These are phyloP conservation scores for Gossypium davidsonii DNA, from an alignment of 441 rosid genomes.

Conservation along the genomic window DNA sequence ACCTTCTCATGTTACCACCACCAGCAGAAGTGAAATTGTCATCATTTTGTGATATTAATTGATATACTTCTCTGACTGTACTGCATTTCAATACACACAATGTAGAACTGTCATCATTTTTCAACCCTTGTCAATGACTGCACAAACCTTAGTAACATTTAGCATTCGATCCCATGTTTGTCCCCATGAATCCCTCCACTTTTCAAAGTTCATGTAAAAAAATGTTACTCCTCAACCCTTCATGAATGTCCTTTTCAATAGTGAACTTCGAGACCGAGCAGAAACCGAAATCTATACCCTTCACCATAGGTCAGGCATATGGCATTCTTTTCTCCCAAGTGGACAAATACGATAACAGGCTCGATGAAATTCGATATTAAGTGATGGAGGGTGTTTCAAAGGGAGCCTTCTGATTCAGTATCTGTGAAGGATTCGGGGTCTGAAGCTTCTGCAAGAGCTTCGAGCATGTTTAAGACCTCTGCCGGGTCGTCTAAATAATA, in stretches of 20 bases:
- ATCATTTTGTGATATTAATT: background rate
- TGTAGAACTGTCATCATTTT: background rate
- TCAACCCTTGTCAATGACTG: conserved; percentile 6
- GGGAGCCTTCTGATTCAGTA: conserved; percentile 20
- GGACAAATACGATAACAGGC: conserved; percentile 3
- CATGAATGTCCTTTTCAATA: background rate
- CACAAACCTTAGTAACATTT: background rate
- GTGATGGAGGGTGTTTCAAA: conserved; percentile 15
- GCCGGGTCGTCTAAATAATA: conserved; percentile 78
- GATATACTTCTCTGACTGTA: background rate
- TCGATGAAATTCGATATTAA: conserved; percentile 4
- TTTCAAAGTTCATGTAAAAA: conserved; percentile 1
- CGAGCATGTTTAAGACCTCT: conserved; percentile 55
- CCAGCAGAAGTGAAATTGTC: background rate
- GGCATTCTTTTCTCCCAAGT: background rate
- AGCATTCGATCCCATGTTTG: conserved; percentile 8
- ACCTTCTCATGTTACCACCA: conserved; percentile 2
- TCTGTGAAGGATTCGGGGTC: conserved; percentile 27
- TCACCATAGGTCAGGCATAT: conserved; percentile 9
- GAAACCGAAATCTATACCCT: conserved; percentile 15
- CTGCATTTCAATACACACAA: background rate
- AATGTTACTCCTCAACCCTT: background rate
- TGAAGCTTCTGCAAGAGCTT: conserved; percentile 58
- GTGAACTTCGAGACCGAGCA: conserved; percentile 3
- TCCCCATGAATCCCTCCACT: conserved; percentile 7